Conservation (phyloP, 495 filamentous ascomycete genomes). For the Lasiosphaeria ovina region DNA sequence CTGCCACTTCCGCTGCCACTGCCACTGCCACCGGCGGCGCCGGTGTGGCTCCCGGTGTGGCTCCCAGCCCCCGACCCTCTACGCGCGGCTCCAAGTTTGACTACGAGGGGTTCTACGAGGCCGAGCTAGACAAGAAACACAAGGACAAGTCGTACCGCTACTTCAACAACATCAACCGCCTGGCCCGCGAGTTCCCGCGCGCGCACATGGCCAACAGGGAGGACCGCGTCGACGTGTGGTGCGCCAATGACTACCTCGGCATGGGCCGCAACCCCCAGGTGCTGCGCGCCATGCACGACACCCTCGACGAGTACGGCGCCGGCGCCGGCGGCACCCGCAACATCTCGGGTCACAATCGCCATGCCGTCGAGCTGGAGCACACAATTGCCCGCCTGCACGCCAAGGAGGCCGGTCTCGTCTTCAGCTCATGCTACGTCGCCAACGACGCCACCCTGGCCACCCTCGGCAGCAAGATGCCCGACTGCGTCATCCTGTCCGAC, state of each 20-base stretch:
- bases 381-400: constrained; percentile 84
- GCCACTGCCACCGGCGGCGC: constrained; percentile 25
- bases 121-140: constrained; percentile 95
- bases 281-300: constrained; percentile 87
- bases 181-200: constrained; percentile 93
- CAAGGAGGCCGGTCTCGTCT: constrained; percentile 90
- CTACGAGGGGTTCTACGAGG: constrained; percentile 85
- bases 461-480: constrained; percentile 89
- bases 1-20: neutral
- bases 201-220: constrained; percentile 84
- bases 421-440: constrained; percentile 95
- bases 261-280: constrained; percentile 93
- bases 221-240: constrained; percentile 96
- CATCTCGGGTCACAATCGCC: constrained; percentile 96
- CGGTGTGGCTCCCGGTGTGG: constrained; percentile 17
- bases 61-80: constrained; percentile 13
- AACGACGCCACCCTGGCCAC: constrained; percentile 98
- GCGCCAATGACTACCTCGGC: constrained; percentile 97
- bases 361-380: constrained; percentile 80
- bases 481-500: constrained; percentile 94
- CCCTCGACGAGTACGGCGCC: constrained; percentile 90
- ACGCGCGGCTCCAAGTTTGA: constrained; percentile 62
- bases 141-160: constrained; percentile 99
- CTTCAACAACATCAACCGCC: constrained; percentile 99
- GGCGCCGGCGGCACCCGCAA: constrained; percentile 95